Conservation (phyloP, 2,329 filamentous ascomycete genomes). For the Ascochyta koolunga region DNA sequence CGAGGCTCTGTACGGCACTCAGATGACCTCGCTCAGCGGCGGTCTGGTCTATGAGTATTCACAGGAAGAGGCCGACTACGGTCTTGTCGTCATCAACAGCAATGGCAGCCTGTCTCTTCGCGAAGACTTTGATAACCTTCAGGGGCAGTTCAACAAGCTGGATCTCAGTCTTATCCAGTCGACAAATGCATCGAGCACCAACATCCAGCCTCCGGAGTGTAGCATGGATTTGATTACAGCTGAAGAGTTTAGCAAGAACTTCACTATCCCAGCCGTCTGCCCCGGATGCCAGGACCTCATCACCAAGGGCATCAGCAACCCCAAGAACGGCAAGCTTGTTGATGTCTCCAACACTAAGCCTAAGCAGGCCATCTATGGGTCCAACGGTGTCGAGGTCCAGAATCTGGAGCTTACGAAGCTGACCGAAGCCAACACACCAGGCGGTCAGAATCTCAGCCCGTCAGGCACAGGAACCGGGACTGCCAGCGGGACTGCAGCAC, state of each 20-base stretch:
- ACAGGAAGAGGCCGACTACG: conserved; percentile 68
- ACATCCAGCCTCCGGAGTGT: conserved; percentile 68
- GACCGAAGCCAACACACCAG: conserved; percentile 60
- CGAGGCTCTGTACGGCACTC: conserved; percentile 69
- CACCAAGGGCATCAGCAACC: conserved; percentile 72
- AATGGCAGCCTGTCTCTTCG: conserved; percentile 53
- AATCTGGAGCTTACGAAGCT: conserved; percentile 66
- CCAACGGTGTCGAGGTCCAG: conserved; percentile 63
- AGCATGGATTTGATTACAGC: conserved; percentile 68
- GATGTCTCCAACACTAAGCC: conserved; percentile 63
- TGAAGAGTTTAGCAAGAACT: conserved; percentile 74
- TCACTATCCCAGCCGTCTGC: conserved; percentile 72
- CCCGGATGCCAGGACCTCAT: conserved; percentile 77
- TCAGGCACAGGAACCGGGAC: conserved; percentile 5
- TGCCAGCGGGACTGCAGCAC: conserved; percentile 17
- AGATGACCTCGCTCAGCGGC: conserved; percentile 77
- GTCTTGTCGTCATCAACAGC: conserved; percentile 53
- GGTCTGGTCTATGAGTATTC: conserved; percentile 83
- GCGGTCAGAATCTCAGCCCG: conserved; percentile 45
- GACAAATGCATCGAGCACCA: conserved; percentile 62
- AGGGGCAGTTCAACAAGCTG: conserved; percentile 75
- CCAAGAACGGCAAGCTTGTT: conserved; percentile 64
- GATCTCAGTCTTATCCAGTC: conserved; percentile 72
- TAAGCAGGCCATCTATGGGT: conserved; percentile 62
- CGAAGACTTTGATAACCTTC: conserved; percentile 68